A percentile compares a stretch with the other conserved stretches of the same genome.
Evolutionary conservation across 2,329 filamentous ascomycete genomes (phyloP).

Genomic region (Beauveria australis): DNA sequence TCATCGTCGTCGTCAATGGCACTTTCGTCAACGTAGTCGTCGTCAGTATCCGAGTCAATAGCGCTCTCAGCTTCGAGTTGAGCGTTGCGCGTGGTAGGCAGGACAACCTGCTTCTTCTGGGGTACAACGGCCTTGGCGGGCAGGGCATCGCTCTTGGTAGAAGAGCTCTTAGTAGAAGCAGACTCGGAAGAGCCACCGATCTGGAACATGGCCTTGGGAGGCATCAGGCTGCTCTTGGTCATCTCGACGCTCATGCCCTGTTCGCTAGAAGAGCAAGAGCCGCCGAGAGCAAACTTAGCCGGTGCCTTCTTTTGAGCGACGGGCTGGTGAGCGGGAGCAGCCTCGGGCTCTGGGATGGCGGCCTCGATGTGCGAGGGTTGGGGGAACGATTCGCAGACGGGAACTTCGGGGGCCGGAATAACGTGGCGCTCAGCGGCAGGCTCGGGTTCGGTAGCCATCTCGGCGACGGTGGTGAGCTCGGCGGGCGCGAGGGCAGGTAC

Average conservation of each 20-base stretch:
- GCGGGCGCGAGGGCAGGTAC: constrained; percentile 22
- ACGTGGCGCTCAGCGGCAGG: constrained; percentile 21
- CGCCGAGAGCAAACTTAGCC: constrained; percentile 64
- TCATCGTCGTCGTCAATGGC: constrained; percentile 70
- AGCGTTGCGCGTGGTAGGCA: constrained; percentile 58
- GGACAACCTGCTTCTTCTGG: constrained; percentile 65
- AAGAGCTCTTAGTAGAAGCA: constrained; percentile 55
- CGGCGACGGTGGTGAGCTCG: constrained; percentile 31
- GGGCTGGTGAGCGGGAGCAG: constrained; percentile 52
- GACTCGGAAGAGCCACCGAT: constrained; percentile 60
- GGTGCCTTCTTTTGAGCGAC: constrained; percentile 57
- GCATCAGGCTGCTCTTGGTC: constrained; percentile 26
- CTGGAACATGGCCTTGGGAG: constrained; percentile 37
- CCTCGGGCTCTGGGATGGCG: constrained; percentile 52
- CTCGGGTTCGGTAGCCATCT: constrained; percentile 30
- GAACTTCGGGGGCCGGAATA: constrained; percentile 57
- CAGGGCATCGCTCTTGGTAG: constrained; percentile 49
- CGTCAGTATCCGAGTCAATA: constrained; percentile 53
- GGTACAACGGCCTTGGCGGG: constrained; percentile 33
- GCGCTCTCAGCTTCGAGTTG: constrained; percentile 47
- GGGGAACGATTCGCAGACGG: constrained; percentile 34
- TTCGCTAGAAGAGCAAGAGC: constrained; percentile 67
- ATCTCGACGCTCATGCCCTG: constrained; percentile 41
- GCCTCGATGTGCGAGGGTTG: constrained; percentile 44
- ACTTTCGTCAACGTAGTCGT: constrained; percentile 70